These are phyloP conservation scores for Hordeum marinum DNA, from an alignment of 176 grass and related monocot species.

Conservation along the genomic window DNA sequence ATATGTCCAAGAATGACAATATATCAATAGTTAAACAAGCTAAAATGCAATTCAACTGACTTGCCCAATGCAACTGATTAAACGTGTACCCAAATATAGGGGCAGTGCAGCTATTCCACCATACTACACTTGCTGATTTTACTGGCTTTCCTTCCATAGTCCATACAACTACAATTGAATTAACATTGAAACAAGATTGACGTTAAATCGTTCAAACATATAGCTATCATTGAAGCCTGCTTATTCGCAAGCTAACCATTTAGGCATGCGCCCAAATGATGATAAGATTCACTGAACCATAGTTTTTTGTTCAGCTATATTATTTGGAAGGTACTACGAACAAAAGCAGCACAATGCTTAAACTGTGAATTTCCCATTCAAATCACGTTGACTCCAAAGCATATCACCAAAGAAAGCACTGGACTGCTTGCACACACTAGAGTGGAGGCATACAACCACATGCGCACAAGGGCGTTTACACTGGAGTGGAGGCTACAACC, in stretches of 20 bases:
- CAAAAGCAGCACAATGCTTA: slow-evolving; percentile 5
- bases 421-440: neutral
- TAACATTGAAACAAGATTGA: neutral
- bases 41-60: neutral
- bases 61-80: neutral
- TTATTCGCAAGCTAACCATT: neutral
- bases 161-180: neutral
- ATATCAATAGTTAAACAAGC: neutral
- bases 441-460: neutral
- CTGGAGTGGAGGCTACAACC: neutral
- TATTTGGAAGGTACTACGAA: neutral
- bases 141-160: neutral
- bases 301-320: slow-evolving; percentile 1
- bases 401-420: slow-evolving; percentile 5
- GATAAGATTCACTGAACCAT: neutral
- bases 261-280: neutral
- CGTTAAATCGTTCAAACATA: neutral
- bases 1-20: neutral
- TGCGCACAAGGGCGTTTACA: neutral
- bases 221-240: neutral
- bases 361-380: neutral
- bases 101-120: neutral
- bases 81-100: neutral
- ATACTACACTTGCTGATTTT: neutral
- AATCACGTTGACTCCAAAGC: neutral